Evolutionary conservation across 164 flowering plant species (phyloP).

Genomic region (Annona squamosa): DNA sequence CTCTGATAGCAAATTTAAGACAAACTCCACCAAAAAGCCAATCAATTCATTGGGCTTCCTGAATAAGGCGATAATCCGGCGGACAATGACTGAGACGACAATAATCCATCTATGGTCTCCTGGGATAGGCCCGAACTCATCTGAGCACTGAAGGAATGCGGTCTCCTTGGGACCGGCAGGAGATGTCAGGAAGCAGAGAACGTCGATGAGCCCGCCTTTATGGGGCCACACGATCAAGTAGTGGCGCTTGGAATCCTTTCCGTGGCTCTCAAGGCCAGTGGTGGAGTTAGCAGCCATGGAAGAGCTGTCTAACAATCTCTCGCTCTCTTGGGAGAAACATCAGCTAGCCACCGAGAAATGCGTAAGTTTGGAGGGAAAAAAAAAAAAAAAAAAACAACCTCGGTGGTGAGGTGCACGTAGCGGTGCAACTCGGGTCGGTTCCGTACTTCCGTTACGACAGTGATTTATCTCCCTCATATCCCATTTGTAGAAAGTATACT

Average conservation of each 20-base stretch:
- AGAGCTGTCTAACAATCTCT: not conserved
- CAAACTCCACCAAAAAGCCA: constrained; percentile 50
- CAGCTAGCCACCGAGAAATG: too few species aligned
- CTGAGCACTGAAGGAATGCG: constrained; percentile 35
- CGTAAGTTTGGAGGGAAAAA: too few species aligned
- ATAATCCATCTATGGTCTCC: constrained; percentile 56
- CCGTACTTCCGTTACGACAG: too few species aligned
- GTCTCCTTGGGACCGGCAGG: not conserved
- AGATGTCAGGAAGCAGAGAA: constrained; percentile 24
- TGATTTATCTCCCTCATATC: too few species aligned
- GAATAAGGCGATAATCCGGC: constrained; percentile 38
- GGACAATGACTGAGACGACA: constrained; percentile 42
- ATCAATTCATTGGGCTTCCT: constrained; percentile 66
- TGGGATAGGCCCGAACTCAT: constrained; percentile 1
- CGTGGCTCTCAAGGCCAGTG: not conserved
- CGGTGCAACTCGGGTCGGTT: too few species aligned
- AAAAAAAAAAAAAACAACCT: too few species aligned
- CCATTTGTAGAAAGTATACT: too few species aligned
- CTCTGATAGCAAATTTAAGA: constrained; percentile 58
- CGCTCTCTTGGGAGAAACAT: too few species aligned
- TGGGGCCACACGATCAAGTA: constrained; percentile 48
- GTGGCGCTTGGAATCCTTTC: not conserved
- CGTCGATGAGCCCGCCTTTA: constrained; percentile 38
- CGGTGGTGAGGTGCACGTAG: too few species aligned
- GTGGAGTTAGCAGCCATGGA: not conserved